Base-by-base conservation (phyloP, 108 stramenopile genomes). In the Cyclotella atomus region DNA sequence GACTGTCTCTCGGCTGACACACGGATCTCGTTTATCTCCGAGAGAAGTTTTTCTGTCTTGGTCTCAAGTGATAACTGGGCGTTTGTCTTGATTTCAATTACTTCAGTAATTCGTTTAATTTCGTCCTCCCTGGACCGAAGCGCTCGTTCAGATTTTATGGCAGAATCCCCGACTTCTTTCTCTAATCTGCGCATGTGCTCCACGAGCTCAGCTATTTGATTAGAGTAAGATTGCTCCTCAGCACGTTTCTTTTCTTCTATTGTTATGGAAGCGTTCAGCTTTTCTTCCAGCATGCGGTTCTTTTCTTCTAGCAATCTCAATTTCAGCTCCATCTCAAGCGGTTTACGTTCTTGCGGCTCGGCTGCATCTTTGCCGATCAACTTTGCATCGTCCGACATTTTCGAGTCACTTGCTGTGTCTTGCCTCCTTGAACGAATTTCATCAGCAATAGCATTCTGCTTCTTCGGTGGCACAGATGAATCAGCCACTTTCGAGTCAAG, bases 281-380 rank as follows among this genome's bases (percentile, higher is more conserved):
- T 71, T 38, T 59, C 36, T 59, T 79, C 71, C 38, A 72, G 35
- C 65, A 68, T 27, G 21, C 67, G 54, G 33, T 76, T 68, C 27
- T 56, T n/a, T 54, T 68, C 65, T 5, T 44, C 66, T 43, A 38
- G 28, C 55, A 45, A 23, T 55, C 44, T 46, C 33, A 59, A 12
- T 59, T 59, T 59, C 3, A 32, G 57, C 9, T 59, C 29, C 7
- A 12, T n/a, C 20, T 59, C 57, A 12, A 12, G 12, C 2, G 29
- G 33, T 59, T 3, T 19, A 23, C 20, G 52, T 52, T 21, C 2
- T 10, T 10, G 20, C 21, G n/a, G 9, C 52, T 6, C 9, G 10
- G 1, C 9, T 23, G 20, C 20, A 3, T 24, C 23, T 23, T 52
- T 52, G n/a, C 2, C 24, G 9, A 9, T 52, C 21, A 10, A 19